Conservation (phyloP, 192 early-diverging fungal species). For the Linnemannia elongata region DNA sequence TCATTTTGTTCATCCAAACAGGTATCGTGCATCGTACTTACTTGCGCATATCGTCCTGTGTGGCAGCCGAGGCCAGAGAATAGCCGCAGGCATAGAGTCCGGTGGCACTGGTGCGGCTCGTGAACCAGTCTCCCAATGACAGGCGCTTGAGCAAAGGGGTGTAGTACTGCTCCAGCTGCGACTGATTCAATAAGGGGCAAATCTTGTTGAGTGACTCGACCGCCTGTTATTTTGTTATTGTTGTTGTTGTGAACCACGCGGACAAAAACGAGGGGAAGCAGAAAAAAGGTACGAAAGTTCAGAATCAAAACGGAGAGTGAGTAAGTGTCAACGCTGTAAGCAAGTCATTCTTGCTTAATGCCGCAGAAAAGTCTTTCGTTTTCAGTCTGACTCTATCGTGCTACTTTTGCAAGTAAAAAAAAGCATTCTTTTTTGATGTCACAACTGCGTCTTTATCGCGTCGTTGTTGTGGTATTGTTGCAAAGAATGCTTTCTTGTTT, state of each 20-base stretch:
- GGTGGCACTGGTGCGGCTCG: constrained; percentile 92
- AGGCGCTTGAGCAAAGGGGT: constrained; percentile 94
- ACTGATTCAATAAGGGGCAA: constrained; percentile 75
- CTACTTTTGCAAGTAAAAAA: background rate
- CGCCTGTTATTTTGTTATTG: constrained; percentile 71
- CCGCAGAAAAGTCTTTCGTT: background rate
- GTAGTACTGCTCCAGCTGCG: constrained; percentile 90
- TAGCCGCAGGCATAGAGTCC: constrained; percentile 95
- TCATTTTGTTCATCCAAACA: background rate
- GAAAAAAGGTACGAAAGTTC: background rate
- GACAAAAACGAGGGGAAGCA: background rate
- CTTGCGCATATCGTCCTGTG: constrained; percentile 90
- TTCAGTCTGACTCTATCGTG: background rate
- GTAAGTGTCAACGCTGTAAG: background rate
- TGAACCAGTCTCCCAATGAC: constrained; percentile 97
- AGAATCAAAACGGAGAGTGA: background rate
- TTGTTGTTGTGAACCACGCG: constrained; percentile 6
- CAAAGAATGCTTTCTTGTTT: too few species aligned
- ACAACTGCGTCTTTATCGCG: too few species aligned
- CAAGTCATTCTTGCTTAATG: background rate
- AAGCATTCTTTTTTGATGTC: background rate
- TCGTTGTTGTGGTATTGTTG: too few species aligned
- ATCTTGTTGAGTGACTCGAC: constrained; percentile 94
- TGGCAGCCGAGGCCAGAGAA: constrained; percentile 71
- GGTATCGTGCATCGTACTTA: constrained; percentile 29